phyloP scores from a whole-genome alignment of 169 alveolate genomes.

The Eimeria maxima region DNA sequence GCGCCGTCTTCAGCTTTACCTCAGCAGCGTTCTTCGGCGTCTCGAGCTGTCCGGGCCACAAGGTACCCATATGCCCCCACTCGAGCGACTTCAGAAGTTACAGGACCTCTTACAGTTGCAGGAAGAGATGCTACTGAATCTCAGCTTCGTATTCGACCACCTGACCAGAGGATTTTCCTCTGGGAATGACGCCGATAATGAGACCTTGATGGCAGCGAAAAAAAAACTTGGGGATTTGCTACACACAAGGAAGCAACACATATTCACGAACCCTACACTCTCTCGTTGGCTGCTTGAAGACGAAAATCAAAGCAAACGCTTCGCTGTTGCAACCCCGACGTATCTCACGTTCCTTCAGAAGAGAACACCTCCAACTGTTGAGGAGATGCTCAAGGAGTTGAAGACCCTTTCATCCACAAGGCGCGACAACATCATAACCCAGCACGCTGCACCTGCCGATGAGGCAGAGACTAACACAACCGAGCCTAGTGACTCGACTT shows the following conservation, averaged over 20 bases:
- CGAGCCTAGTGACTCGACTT: not conserved
- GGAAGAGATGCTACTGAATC: not conserved
- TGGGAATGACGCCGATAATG: conserved; percentile 1
- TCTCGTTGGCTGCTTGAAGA: not conserved
- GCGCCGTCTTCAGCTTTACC: conserved; percentile 37
- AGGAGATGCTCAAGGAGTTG: not conserved
- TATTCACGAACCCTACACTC: not conserved
- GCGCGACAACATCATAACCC: not conserved
- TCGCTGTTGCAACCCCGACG: not conserved
- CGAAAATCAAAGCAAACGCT: not conserved
- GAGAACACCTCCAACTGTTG: not conserved
- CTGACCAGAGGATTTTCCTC: not conserved
- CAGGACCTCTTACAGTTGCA: not conserved
- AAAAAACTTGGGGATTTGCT: conserved; percentile 3
- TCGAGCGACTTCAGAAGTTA: not conserved
- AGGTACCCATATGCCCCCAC: not conserved
- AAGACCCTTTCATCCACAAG: not conserved
- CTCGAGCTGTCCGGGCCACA: conserved; percentile 31
- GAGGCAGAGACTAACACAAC: not conserved
- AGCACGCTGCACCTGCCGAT: not conserved
- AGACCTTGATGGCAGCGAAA: not conserved
- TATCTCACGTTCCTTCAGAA: not conserved
- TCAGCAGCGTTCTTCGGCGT: not conserved
- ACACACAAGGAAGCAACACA: not conserved
- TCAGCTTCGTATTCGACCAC: not conserved